Conservation (phyloP, 805 yeast genomes). For the Sugiyamaella smithiae region DNA sequence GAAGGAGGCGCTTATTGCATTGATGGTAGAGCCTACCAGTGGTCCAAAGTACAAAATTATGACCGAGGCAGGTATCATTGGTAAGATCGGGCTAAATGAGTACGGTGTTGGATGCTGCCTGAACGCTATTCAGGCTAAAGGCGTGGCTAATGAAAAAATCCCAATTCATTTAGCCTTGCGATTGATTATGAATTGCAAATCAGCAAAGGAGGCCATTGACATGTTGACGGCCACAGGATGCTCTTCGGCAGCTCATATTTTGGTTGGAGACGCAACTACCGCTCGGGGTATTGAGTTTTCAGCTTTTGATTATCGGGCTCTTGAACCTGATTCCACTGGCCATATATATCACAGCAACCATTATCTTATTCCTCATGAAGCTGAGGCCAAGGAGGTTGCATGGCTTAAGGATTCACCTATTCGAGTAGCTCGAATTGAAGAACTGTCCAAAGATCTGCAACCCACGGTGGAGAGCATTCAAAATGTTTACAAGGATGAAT, state of each 20-base stretch:
- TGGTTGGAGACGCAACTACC: constrained; percentile 18
- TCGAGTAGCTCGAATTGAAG: constrained; percentile 18
- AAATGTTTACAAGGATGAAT: constrained; percentile 22
- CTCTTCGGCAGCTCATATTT: constrained; percentile 23
- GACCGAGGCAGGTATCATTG: constrained; percentile 39
- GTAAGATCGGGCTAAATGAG: constrained; percentile 37
- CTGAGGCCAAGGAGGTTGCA: constrained; percentile 13
- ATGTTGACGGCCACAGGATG: constrained; percentile 12
- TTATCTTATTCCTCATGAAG: constrained; percentile 19
- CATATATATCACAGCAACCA: constrained; percentile 22
- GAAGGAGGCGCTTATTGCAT: constrained; percentile 29
- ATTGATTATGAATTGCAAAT: constrained; percentile 32
- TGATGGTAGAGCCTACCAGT: constrained; percentile 28
- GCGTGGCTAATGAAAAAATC: constrained; percentile 30
- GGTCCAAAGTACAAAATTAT: constrained; percentile 31
- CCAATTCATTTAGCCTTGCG: constrained; percentile 41
- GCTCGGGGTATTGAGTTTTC: constrained; percentile 23
- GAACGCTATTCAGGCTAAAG: constrained; percentile 36
- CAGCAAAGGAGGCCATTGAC: constrained; percentile 27
- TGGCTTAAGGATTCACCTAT: constrained; percentile 17
- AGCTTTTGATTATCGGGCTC: constrained; percentile 11
- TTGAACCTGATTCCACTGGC: constrained; percentile 14
- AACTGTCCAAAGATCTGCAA: constrained; percentile 13
- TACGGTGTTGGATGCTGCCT: constrained; percentile 35
- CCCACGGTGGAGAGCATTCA: constrained; percentile 16